Conservation (phyloP, 2,329 filamentous ascomycete genomes). For the Penicillium brevicompactum region DNA sequence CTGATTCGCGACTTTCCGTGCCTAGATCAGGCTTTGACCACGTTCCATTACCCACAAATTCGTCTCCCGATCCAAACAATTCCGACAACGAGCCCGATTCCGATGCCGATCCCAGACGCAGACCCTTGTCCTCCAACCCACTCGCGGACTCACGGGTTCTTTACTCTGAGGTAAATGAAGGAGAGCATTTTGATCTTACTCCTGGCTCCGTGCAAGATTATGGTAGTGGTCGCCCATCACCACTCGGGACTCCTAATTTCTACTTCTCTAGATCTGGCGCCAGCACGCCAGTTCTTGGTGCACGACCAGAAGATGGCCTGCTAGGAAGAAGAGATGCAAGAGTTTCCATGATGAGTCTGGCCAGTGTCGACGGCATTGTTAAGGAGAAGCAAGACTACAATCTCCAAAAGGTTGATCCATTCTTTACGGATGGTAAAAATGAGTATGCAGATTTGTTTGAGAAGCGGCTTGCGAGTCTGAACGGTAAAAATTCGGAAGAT, state of each 20-base stretch:
- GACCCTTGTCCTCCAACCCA: neutral
- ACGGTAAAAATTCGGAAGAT: slow-evolving; percentile 58
- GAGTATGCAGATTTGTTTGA: slow-evolving; percentile 63
- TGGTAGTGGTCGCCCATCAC: neutral
- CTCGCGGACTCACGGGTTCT: slow-evolving; percentile 1
- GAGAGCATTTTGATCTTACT: slow-evolving; percentile 2
- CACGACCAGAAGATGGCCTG: neutral
- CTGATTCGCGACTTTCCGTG: slow-evolving; percentile 2
- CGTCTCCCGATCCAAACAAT: neutral
- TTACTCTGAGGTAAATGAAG: slow-evolving; percentile 6
- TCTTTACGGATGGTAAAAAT: slow-evolving; percentile 66
- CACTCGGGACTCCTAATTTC: slow-evolving; percentile 5
- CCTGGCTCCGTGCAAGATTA: neutral
- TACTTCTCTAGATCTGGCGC: slow-evolving; percentile 9
- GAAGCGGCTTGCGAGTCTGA: slow-evolving; percentile 57
- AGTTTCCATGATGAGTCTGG: slow-evolving; percentile 55
- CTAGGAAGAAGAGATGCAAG: slow-evolving; percentile 37
- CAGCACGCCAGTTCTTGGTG: slow-evolving; percentile 1
- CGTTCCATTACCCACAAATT: slow-evolving; percentile 1
- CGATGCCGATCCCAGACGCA: neutral
- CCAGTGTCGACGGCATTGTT: slow-evolving; percentile 57
- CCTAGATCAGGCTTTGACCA: slow-evolving; percentile 3
- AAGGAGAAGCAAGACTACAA: slow-evolving; percentile 59
- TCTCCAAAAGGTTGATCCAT: slow-evolving; percentile 67
- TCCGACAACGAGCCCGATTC: slow-evolving; percentile 2